Evolutionary conservation across 1,284 basidiomycete genomes (phyloP), one percentile per base, ranked within the genome.

Genomic region (Ceratobasidium sp.): DNA sequence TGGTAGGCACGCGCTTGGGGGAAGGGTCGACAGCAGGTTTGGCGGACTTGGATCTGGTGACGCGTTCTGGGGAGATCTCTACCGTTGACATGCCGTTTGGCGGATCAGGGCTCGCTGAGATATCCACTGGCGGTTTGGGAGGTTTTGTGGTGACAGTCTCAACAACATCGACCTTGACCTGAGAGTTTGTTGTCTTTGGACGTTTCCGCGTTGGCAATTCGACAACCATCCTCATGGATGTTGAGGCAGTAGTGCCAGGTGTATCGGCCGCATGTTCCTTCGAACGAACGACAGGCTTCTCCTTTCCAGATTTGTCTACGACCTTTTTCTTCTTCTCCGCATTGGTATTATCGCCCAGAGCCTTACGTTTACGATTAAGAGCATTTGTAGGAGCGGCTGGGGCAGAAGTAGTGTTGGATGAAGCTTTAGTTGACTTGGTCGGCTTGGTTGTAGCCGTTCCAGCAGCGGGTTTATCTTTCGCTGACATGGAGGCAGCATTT

Each of bases 311-410:
- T 8, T 69, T 69, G 26, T 28, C 64, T 6, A 10, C 41, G 6
- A 14, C 23, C 50, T 69, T 69, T 50, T 69, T 69, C 52, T 69
- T 69, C 64, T 69, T 69, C 64, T 69, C 64, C 9, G 64, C 64
- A 45, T 69, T 69, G 52, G 64, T 69, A 26, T 69, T 69, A 32
- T 69, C 64, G 52, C 39, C 39, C 1, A 69, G 52, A 2, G 64
- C 64, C 14, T 69, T 69, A 41, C 64, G 64, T 45, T 69, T 69
- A n/a, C 50, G 50, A 21, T 8, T 28, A 14, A 36, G 30, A 50
- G 64, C 52, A 23, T 50, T n/a, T 4, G 32, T 16, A 3, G 39
- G 18, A n/a, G 62, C 28, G 21, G 26, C 30, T 5, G 62, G 48
- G 21, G 50, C n/a, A 28, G 45, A n/a, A 9, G 34, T 30, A 36